Evolutionary conservation across 2,329 filamentous ascomycete genomes (phyloP).

Genomic region (Diaporthe longicolla): DNA sequence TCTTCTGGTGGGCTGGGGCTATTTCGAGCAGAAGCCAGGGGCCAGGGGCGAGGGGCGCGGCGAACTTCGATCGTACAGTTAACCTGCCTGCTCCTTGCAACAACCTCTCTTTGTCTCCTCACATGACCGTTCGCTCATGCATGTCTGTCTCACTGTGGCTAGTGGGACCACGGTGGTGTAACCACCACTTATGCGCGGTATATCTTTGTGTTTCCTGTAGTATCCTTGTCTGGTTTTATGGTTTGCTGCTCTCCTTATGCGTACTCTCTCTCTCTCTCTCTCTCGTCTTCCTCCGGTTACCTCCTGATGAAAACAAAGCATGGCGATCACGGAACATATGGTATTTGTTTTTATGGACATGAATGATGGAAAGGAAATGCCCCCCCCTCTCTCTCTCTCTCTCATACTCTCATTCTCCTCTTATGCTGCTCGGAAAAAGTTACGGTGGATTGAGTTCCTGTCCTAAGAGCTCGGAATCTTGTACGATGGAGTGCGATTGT

Average conservation of each 20-base stretch:
- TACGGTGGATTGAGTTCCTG: neutral
- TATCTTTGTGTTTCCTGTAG: neutral
- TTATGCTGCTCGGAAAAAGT: neutral
- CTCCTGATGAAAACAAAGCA: conserved; percentile 27
- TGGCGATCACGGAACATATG: conserved; percentile 23
- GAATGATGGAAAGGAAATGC: conserved; percentile 7
- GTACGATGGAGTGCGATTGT: conserved; percentile 1
- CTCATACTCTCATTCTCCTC: neutral
- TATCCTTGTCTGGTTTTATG: neutral
- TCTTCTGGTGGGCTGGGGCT: neutral
- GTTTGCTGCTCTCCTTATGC: neutral
- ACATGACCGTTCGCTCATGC: conserved; percentile 21
- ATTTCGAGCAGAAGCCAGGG: neutral
- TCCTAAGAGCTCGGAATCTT: neutral
- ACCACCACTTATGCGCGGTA: neutral
- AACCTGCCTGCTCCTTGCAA: neutral
- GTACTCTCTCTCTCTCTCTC: too few species aligned
- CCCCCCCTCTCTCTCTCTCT: too few species aligned
- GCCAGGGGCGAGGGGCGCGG: neutral
- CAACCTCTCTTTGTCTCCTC: neutral
- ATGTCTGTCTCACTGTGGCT: conserved; percentile 13
- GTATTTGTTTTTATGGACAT: conserved; percentile 1
- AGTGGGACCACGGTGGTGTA: conserved; percentile 4
- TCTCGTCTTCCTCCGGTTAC: neutral
- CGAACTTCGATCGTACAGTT: neutral